Evolutionary conservation across 352 stramenopile genomes (phyloP).

Genomic region (Pythium aquatile): DNA sequence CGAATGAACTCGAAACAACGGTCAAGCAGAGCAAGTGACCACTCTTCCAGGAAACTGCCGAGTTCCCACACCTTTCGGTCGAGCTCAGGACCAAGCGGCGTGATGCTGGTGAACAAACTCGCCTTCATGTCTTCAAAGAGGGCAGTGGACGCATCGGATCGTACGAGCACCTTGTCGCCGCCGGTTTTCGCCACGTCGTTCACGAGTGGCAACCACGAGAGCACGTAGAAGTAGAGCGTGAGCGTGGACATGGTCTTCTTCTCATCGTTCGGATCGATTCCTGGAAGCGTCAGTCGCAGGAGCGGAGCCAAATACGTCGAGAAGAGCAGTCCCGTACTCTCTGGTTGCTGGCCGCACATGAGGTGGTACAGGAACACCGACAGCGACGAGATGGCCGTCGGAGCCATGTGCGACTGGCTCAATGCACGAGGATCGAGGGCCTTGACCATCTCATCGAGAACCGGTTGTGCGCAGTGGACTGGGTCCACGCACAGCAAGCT

Average conservation of each 20-base stretch:
- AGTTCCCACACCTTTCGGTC: conserved; percentile 62
- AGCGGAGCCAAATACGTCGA: conserved; percentile 55
- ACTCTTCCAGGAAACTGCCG: conserved; percentile 61
- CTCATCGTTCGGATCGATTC: conserved; percentile 78
- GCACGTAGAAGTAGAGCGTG: conserved; percentile 62
- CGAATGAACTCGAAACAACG: conserved; percentile 67
- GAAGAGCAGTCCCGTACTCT: conserved; percentile 51
- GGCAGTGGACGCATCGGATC: conserved; percentile 7
- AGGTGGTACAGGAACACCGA: conserved; percentile 58
- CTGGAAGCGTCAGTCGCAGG: conserved; percentile 58
- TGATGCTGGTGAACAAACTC: conserved; percentile 42
- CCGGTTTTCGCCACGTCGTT: conserved; percentile 54
- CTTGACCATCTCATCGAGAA: conserved; percentile 74
- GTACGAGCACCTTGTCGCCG: conserved; percentile 24
- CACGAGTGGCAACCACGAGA: conserved; percentile 69
- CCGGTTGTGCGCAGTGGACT: conserved; percentile 32
- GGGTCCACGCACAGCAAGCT: conserved; percentile 60
- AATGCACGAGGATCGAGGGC: conserved; percentile 62
- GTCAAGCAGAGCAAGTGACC: conserved; percentile 58
- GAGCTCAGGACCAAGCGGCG: conserved; percentile 28
- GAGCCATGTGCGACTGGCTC: conserved; percentile 71
- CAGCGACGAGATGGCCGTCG: conserved; percentile 68
- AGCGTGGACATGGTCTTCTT: conserved; percentile 69
- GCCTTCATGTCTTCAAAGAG: conserved; percentile 40
- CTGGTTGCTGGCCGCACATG: conserved; percentile 52